These are phyloP conservation scores for Aquilaria malaccensis DNA, from an alignment of 345 rosid species.

Conservation along the genomic window DNA sequence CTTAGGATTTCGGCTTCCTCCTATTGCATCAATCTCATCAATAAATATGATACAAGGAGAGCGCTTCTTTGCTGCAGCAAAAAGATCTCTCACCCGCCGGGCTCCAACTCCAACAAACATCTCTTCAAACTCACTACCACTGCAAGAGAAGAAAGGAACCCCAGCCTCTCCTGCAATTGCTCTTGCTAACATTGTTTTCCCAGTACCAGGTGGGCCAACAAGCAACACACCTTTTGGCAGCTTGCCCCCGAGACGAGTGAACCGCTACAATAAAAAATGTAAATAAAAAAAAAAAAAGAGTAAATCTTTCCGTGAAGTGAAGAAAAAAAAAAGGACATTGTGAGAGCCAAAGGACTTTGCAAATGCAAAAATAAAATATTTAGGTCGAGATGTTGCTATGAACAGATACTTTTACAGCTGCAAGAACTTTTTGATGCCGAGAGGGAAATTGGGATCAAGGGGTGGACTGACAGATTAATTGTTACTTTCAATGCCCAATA, in stretches of 20 bases:
- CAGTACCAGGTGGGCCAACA: conserved; percentile 97
- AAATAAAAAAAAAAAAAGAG: conserved; percentile 4
- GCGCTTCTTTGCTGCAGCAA: conserved; percentile 97
- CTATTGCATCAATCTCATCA: conserved; percentile 98
- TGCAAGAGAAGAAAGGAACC: conserved; percentile 97
- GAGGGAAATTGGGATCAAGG: no score
- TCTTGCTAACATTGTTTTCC: conserved; percentile 97
- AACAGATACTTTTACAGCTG: no score
- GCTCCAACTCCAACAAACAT: conserved; percentile 99
- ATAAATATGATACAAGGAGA: conserved; percentile 95
- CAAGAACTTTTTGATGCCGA: no score
- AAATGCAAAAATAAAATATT: no score
- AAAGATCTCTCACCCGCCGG: conserved; percentile 92
- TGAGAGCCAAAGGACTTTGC: no score
- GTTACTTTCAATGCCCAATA: no score
- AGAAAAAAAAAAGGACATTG: neutral
- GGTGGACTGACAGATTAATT: no score
- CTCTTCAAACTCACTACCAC: conserved; percentile 99
- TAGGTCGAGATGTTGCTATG: no score
- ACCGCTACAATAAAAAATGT: conserved; percentile 51
- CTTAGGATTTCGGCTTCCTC: conserved; percentile 88
- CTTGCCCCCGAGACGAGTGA: conserved; percentile 96
- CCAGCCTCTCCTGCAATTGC: conserved; percentile 99
- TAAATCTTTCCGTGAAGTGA: neutral
- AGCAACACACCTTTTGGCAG: conserved; percentile 98